These are phyloP conservation scores for Sordariomycetes sp. DNA, from an alignment of 2,329 filamentous ascomycete genomes.

Conservation along the genomic window DNA sequence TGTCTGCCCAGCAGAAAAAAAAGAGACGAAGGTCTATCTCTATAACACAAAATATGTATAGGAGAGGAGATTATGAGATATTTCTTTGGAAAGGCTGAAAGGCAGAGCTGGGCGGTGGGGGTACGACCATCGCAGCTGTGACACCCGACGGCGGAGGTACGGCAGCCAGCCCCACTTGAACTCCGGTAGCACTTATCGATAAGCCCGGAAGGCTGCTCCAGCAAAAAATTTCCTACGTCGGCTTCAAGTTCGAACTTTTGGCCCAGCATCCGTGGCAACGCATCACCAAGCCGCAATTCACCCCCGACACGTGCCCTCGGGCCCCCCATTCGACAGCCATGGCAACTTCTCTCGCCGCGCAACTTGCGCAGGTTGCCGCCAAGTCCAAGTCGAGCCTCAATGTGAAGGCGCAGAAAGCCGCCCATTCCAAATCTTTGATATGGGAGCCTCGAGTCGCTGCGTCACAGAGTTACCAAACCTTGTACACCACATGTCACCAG, in stretches of 20 bases:
- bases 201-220: neutral
- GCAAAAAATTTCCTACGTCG: constrained; percentile 4
- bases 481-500: constrained; percentile 79
- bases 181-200: constrained; percentile 3
- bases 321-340: constrained; percentile 32
- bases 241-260: constrained; percentile 1
- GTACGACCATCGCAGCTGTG: too few relatives aligned
- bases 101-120: too few relatives aligned
- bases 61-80: too few relatives aligned
- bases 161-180: neutral
- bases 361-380: constrained; percentile 85
- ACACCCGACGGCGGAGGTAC: neutral
- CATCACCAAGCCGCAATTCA: neutral
- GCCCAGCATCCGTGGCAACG: neutral
- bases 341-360: constrained; percentile 81
- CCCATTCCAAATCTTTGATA: constrained; percentile 89
- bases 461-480: constrained; percentile 79
- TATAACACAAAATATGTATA: too few relatives aligned
- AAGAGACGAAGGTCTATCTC: too few relatives aligned
- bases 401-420: constrained; percentile 82
- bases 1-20: too few relatives aligned
- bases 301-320: too few relatives aligned
- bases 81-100: too few relatives aligned
- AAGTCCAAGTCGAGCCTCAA: constrained; percentile 87
- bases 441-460: constrained; percentile 81